Percentiles rank a stretch among this genome's conserved stretches.
Evolutionary conservation across 352 stramenopile species (phyloP).

Genomic region (Pythium insidiosum): DNA sequence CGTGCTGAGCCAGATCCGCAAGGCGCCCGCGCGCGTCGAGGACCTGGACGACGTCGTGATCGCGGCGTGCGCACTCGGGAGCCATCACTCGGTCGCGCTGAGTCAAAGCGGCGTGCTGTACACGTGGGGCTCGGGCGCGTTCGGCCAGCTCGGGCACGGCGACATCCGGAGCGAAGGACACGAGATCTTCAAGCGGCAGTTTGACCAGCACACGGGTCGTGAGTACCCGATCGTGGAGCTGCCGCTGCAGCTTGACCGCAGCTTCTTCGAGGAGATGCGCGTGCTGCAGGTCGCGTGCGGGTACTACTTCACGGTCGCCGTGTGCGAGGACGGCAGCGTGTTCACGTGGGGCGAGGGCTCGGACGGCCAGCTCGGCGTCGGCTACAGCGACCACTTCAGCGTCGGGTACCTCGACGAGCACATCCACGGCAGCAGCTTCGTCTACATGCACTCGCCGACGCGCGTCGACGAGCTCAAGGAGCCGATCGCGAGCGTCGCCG

Average conservation of each 20-base stretch:
- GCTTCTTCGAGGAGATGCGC: constrained; percentile 67
- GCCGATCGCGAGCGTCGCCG: constrained; percentile 33
- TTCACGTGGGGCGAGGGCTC: constrained; percentile 73
- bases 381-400: constrained; percentile 51
- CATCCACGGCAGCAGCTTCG: constrained; percentile 65
- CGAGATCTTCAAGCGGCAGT: constrained; percentile 57
- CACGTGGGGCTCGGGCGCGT: constrained; percentile 61
- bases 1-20: constrained; percentile 10
- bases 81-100: constrained; percentile 62
- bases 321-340: constrained; percentile 65
- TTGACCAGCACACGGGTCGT: constrained; percentile 55
- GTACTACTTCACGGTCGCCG: constrained; percentile 59
- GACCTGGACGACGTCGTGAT: constrained; percentile 55
- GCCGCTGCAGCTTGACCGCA: constrained; percentile 58
- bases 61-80: constrained; percentile 32
- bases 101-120: constrained; percentile 50
- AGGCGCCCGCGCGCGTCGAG: constrained; percentile 46
- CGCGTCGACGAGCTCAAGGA: constrained; percentile 52
- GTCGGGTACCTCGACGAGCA: constrained; percentile 64
- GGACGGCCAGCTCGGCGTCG: constrained; percentile 58
- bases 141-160: constrained; percentile 66
- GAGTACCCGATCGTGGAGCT: constrained; percentile 64
- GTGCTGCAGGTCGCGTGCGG: constrained; percentile 63
- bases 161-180: constrained; percentile 30
- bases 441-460: constrained; percentile 59